These are phyloP conservation scores for Aegilops longissima DNA, from an alignment of 176 grass and related monocot species.

Conservation along the genomic window DNA sequence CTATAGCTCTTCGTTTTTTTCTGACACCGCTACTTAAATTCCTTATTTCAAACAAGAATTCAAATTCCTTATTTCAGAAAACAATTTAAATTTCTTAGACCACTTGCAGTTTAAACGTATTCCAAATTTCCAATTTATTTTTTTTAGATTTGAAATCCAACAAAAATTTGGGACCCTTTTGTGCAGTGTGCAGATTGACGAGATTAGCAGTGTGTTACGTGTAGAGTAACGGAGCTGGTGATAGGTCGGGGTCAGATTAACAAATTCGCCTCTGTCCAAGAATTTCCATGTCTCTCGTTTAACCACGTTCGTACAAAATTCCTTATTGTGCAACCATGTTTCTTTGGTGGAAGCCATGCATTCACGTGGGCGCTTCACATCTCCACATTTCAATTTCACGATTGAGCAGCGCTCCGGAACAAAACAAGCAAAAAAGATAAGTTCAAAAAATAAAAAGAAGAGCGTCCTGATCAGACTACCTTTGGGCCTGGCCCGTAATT, in stretches of 20 bases:
- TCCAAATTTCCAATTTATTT: not conserved
- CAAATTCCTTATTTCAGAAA: not conserved
- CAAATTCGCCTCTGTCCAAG: not conserved
- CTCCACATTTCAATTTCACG: not conserved
- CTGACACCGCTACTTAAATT: not conserved
- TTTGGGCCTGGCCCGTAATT: not conserved
- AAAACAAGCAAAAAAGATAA: not conserved
- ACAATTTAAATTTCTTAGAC: too few relatives aligned
- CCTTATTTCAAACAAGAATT: not conserved
- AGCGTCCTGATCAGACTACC: not conserved
- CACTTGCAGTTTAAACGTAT: not conserved
- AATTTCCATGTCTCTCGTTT: not conserved
- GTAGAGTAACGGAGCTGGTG: not conserved
- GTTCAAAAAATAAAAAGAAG: not conserved
- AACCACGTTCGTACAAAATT: not conserved
- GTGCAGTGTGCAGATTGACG: not conserved
- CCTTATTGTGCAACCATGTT: not conserved
- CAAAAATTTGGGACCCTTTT: not conserved
- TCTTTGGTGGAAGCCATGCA: not conserved
- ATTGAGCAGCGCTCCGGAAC: not conserved
- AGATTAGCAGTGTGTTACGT: not conserved
- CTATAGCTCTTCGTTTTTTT: too few relatives aligned
- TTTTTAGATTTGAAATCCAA: not conserved
- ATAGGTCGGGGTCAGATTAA: not conserved
- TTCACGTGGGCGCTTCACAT: conserved; percentile 12